Percentiles rank a stretch among this genome's conserved stretches.
phyloP scores from a whole-genome alignment of 2,329 filamentous ascomycete species.

The Colletotrichum lindemuthianum region DNA sequence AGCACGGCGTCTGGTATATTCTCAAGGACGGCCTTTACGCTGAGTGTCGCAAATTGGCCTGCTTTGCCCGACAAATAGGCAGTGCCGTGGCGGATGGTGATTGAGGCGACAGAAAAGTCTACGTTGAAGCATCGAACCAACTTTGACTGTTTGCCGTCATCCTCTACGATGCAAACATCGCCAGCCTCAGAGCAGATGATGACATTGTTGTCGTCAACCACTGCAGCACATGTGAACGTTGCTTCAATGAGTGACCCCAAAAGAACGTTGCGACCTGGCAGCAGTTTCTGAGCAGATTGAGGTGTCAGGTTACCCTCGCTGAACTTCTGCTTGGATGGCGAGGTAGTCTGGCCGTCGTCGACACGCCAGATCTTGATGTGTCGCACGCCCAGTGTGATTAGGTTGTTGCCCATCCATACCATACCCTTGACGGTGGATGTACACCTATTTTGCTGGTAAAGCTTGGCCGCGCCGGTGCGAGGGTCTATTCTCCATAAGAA shows the following conservation, averaged over 20 bases:
- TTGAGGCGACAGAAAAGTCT: conserved; percentile 74
- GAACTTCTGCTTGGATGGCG: conserved; percentile 72
- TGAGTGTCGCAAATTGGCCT: conserved; percentile 65
- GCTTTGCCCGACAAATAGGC: conserved; percentile 77
- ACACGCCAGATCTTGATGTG: conserved; percentile 95
- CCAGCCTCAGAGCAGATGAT: conserved; percentile 89
- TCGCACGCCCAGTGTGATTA: conserved; percentile 88
- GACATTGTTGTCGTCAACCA: conserved; percentile 77
- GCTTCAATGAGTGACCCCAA: conserved; percentile 84
- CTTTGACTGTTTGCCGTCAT: conserved; percentile 76
- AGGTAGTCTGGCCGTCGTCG: conserved; percentile 70
- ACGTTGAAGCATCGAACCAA: conserved; percentile 73
- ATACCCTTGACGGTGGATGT: conserved; percentile 88
- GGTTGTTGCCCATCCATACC: conserved; percentile 85
- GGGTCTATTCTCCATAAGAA: conserved; percentile 90
- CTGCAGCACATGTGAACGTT: conserved; percentile 82
- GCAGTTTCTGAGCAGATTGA: conserved; percentile 68
- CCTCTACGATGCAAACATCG: conserved; percentile 88
- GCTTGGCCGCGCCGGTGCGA: conserved; percentile 80
- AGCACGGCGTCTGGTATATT: conserved; percentile 51
- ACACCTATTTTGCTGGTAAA: conserved; percentile 90
- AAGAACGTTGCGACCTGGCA: conserved; percentile 88
- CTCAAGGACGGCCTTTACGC: conserved; percentile 60
- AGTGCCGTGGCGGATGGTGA: conserved; percentile 67
- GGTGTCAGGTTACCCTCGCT: conserved; percentile 38